These are phyloP conservation scores for Erigeron canadensis DNA, from an alignment of 129 eudicot genomes.

Conservation along the genomic window DNA sequence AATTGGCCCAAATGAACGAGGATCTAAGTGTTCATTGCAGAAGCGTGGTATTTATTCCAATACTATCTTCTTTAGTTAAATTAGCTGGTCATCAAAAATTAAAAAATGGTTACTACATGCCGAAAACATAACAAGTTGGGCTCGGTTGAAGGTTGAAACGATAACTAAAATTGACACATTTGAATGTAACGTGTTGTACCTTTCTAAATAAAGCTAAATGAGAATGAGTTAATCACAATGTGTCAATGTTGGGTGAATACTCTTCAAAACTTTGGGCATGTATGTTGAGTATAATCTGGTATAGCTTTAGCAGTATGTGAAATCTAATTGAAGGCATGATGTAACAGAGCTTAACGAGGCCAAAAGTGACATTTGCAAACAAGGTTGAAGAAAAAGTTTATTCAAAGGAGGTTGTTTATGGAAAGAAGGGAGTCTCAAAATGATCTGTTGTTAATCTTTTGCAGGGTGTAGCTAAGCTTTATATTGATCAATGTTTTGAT, in stretches of 20 bases:
- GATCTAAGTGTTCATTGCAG: constrained; percentile 39
- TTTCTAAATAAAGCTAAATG: not conserved
- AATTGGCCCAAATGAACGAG: constrained; percentile 38
- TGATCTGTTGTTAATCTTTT: not conserved
- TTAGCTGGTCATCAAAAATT: not conserved
- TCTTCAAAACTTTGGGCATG: not conserved
- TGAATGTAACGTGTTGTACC: not conserved
- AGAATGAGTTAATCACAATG: too few relatives aligned
- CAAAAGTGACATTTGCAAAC: constrained; percentile 42
- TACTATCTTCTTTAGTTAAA: not conserved
- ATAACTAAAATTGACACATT: not conserved
- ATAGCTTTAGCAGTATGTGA: not conserved
- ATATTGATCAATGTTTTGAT: not conserved
- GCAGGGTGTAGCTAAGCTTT: not conserved
- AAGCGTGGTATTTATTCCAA: constrained; percentile 28
- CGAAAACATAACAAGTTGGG: not conserved
- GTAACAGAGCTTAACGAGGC: constrained; percentile 35
- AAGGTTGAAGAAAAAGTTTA: constrained; percentile 40
- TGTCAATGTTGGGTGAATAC: too few relatives aligned
- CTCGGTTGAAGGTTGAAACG: not conserved
- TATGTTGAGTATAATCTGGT: not conserved
- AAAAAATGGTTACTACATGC: not conserved
- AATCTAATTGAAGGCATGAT: not conserved
- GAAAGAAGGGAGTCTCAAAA: constrained; percentile 22
- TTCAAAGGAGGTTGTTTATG: not conserved